Base-by-base conservation (phyloP, 805 yeast species). In the Debaryomyces tyrocola region DNA sequence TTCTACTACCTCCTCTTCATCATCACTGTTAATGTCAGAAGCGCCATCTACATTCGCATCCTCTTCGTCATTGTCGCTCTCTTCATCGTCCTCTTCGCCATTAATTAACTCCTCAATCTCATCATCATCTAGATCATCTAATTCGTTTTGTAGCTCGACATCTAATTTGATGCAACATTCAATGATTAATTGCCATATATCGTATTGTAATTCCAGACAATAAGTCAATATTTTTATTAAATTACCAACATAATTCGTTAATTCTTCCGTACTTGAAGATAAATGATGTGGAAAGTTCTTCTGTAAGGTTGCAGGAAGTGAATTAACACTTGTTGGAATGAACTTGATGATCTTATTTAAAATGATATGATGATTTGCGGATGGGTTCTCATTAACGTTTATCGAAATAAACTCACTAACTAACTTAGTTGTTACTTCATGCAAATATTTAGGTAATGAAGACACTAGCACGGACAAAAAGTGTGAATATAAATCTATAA, bases 391-490 rank as follows among this genome's bases (percentile, higher is more conserved):
- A 7, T 45, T 38, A 31, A 52, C 44, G 27, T 53, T 52, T 20
- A 50, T 35, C 12, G 45, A 44, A 38, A 56, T 66, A 56, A 92
- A 87, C 56, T 83, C 90, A 15, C 74, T 56, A 9, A 90, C 77
- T n/a, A 92, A 65, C 47, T 80, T 78, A 49, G 75, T 71, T 17
- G 87, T 83, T n/a, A 92, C 88, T 48, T 88, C 95, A 51, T 80
- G 78, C 81, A 94, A 83, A 88, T 96, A 92, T 63, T 84, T 88
- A 6, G 98, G 98, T 49, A 84, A 75, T 39, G 92, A 86, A 3
- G 96, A 85, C 33, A 91, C 87, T 44, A 92, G 74, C 21, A 91
- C 87, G 38, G 82, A 77, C 39, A 89, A 68, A 63, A 94, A 94
- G 37, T 82, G 84, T 40, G 85, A 77, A 64, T 87, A 90, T 40